These are phyloP conservation scores for Trichoderma sp. DNA, from an alignment of 2,329 filamentous ascomycete species.

Conservation along the genomic window DNA sequence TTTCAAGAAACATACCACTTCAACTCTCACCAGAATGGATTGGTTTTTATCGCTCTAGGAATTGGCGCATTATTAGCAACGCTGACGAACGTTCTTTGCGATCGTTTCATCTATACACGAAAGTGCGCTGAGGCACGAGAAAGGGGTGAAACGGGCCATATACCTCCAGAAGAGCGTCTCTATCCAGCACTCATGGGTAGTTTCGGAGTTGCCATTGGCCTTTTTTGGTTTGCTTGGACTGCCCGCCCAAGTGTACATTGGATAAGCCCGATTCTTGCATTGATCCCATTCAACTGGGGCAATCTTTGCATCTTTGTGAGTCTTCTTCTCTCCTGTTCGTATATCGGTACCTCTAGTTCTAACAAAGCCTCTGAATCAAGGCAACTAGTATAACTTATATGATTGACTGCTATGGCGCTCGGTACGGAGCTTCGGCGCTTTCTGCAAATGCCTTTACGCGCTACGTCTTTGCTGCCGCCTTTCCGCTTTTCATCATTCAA, in stretches of 20 bases:
- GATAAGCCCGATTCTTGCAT: slow-evolving; percentile 27
- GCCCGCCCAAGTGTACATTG: slow-evolving; percentile 22
- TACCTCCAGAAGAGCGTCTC: slow-evolving; percentile 28
- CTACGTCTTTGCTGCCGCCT: slow-evolving; percentile 44
- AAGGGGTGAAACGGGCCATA: not conserved
- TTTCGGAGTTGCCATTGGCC: slow-evolving; percentile 23
- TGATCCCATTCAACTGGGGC: slow-evolving; percentile 28
- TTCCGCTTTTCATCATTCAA: slow-evolving; percentile 47
- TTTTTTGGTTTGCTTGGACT: slow-evolving; percentile 31
- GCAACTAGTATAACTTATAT: slow-evolving; percentile 27
- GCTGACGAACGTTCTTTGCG: slow-evolving; percentile 23
- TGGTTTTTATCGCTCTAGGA: slow-evolving; percentile 28
- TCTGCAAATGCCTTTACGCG: slow-evolving; percentile 49
- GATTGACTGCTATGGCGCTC: slow-evolving; percentile 29
- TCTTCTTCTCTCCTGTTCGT: not conserved
- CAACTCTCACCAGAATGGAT: slow-evolving; percentile 16
- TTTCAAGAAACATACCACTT: slow-evolving; percentile 28
- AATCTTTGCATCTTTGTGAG: slow-evolving; percentile 25
- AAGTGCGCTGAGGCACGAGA: not conserved
- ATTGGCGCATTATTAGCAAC: slow-evolving; percentile 23
- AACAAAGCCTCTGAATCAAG: not conserved
- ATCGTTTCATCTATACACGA: slow-evolving; percentile 16
- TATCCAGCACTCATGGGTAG: slow-evolving; percentile 30
- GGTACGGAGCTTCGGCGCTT: slow-evolving; percentile 27
- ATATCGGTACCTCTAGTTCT: not conserved